Conservation (phyloP, 1,139 yeast species). For the Candida frijolesensis region DNA sequence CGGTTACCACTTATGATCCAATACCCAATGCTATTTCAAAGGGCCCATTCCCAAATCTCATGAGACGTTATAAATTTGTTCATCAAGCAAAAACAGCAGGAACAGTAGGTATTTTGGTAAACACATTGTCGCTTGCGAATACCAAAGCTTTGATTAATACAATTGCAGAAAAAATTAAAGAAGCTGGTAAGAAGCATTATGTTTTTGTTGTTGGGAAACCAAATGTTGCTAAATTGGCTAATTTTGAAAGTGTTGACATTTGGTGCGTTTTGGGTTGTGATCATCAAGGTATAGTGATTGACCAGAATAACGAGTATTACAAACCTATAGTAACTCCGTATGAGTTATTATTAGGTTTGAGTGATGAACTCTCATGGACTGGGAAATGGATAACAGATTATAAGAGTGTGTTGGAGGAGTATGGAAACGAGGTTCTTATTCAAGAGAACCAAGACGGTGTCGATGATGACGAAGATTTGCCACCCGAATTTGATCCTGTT, state of each 20-base stretch:
- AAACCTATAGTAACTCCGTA: slow-evolving; percentile 94
- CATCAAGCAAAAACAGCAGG: slow-evolving; percentile 89
- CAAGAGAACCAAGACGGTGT: slow-evolving; percentile 19
- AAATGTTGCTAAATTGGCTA: slow-evolving; percentile 95
- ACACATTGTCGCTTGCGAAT: slow-evolving; percentile 78
- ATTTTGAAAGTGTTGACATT: slow-evolving; percentile 85
- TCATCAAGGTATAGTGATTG: slow-evolving; percentile 87
- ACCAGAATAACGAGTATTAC: slow-evolving; percentile 74
- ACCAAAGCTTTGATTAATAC: slow-evolving; percentile 65
- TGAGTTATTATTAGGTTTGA: slow-evolving; percentile 79
- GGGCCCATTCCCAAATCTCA: slow-evolving; percentile 76
- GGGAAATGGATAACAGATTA: slow-evolving; percentile 93
- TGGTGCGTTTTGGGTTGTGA: slow-evolving; percentile 97
- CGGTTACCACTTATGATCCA: slow-evolving; percentile 54
- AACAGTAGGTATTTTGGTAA: slow-evolving; percentile 87
- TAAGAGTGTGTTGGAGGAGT: slow-evolving; percentile 46
- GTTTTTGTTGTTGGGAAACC: slow-evolving; percentile 97
- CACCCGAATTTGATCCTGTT: slow-evolving; percentile 86
- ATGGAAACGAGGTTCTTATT: slow-evolving; percentile 24
- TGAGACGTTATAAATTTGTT: slow-evolving; percentile 83
- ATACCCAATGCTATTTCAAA: slow-evolving; percentile 25
- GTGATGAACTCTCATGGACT: slow-evolving; percentile 78
- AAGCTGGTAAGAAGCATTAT: slow-evolving; percentile 88
- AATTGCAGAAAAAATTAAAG: slow-evolving; percentile 60
- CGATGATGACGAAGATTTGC: slow-evolving; percentile 37